Conservation (phyloP, 2,329 filamentous ascomycete genomes). For the Ascochyta pisi region DNA sequence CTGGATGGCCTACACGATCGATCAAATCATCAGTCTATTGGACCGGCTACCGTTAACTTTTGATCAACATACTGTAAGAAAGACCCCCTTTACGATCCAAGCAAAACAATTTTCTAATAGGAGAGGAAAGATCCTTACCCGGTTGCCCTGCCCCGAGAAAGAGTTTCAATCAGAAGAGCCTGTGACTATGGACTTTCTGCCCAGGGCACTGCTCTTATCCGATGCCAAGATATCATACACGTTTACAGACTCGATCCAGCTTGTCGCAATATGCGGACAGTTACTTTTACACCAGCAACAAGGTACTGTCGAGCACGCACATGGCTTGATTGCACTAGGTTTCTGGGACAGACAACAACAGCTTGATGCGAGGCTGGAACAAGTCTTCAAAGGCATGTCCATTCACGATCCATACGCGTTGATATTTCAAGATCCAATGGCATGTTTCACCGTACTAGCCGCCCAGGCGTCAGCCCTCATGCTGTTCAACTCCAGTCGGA, state of each 20-base stretch:
- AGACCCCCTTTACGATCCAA: not conserved
- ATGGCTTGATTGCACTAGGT: not conserved
- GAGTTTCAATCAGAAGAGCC: slow-evolving; percentile 9
- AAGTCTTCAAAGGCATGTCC: slow-evolving; percentile 4
- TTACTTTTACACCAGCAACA: slow-evolving; percentile 4
- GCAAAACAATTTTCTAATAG: not conserved
- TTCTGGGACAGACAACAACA: slow-evolving; percentile 10
- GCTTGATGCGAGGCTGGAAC: slow-evolving; percentile 1
- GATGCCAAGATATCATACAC: not conserved
- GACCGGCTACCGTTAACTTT: slow-evolving; percentile 6
- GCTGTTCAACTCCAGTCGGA: slow-evolving; percentile 1
- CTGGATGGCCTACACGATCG: slow-evolving; percentile 11
- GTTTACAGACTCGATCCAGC: slow-evolving; percentile 6
- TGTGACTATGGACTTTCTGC: not conserved
- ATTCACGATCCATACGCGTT: slow-evolving; percentile 5
- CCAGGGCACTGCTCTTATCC: not conserved
- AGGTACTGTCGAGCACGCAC: slow-evolving; percentile 5
- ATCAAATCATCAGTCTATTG: slow-evolving; percentile 3
- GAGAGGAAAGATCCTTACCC: not conserved
- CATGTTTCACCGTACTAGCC: slow-evolving; percentile 1
- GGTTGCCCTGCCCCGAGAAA: slow-evolving; percentile 5
- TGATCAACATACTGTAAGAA: slow-evolving; percentile 5
- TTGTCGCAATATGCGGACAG: slow-evolving; percentile 5
- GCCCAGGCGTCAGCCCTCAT: slow-evolving; percentile 2
- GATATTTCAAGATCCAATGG: slow-evolving; percentile 7